Base-by-base conservation (phyloP, 768 basidiomycete genomes). In the Agrocybe chaxingu region DNA sequence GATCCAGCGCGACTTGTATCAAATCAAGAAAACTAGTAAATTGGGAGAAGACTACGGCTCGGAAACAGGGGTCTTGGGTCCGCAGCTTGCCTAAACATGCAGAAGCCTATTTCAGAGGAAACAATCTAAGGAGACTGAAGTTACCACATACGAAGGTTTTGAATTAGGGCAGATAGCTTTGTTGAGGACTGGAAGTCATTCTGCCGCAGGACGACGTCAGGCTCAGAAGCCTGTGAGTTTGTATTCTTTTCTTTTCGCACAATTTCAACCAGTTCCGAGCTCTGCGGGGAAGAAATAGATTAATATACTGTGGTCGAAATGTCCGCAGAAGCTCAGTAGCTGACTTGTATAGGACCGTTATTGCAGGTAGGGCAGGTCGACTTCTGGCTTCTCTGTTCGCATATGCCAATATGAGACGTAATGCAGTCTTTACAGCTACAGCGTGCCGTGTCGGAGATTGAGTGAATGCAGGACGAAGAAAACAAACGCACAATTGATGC, bases 141-240 rank as follows among this genome's bases (percentile, higher is more conserved):
- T 29, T 19, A 50, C n/a, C 5, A 72, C 74, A 47, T 62, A 81
- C 90, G 76, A 4, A 98, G 76, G 62, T 86, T 79, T 51, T 80
- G 75, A 7, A 90, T 66, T 24, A 98, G 70, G 1, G 94, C 94
- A 48, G 93, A 81, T 3, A 98, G 73, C 67, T 98, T 98, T 0
- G 95, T 97, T 7, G 91, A 94, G 3, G 91, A 88, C 35, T 82
- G 79, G 67, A 97, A 92, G 67, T 95, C 83, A 56, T 92, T 92
- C 57, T 84, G 81, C 8, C 89, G 75, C 40, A 95, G 68, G 10
- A 79, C 69, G 24, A 92, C 72, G 11, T 65, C 69, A 9, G 79
- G 69, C 34, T 69, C 58, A 4, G 72, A 62, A 12, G 62, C 47
- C 54, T 76, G 73, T 7, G 75, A 72, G 46, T 50, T 63, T 1